These are phyloP conservation scores for Xylaria multiplex DNA, from an alignment of 2,329 filamentous ascomycete species.

Conservation along the genomic window DNA sequence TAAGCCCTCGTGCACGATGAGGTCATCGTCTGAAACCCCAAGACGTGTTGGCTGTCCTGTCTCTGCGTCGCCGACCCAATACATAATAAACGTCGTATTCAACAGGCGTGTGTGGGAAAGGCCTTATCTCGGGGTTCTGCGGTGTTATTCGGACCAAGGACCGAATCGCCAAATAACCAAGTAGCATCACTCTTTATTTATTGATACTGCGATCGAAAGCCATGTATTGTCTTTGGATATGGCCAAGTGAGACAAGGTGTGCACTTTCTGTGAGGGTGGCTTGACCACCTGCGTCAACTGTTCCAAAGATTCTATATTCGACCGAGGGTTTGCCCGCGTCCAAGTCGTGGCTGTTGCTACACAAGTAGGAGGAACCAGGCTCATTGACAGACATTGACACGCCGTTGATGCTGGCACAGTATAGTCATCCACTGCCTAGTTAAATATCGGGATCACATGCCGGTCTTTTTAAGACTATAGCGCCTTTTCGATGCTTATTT, in stretches of 20 bases:
- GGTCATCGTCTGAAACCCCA: slow-evolving; percentile 31
- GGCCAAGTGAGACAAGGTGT: slow-evolving; percentile 31
- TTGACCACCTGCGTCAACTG: slow-evolving; percentile 40
- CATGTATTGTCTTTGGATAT: slow-evolving; percentile 31
- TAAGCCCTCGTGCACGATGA: slow-evolving; percentile 31
- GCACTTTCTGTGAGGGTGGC: slow-evolving; percentile 37
- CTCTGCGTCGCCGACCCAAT: slow-evolving; percentile 3
- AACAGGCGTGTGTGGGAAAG: slow-evolving; percentile 6
- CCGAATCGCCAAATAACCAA: slow-evolving; percentile 28
- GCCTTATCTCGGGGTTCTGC: slow-evolving; percentile 29
- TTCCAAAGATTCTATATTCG: slow-evolving; percentile 43
- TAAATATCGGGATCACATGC: slow-evolving; percentile 4
- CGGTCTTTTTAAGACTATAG: slow-evolving; percentile 2
- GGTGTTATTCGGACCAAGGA: slow-evolving; percentile 29
- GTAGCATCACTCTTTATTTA: slow-evolving; percentile 18
- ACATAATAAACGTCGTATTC: slow-evolving; percentile 16
- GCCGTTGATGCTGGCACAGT: slow-evolving; percentile 36
- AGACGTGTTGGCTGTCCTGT: slow-evolving; percentile 25
- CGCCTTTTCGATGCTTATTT: slow-evolving; percentile 1
- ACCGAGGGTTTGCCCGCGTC: slow-evolving; percentile 48
- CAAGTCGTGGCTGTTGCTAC: slow-evolving; percentile 38
- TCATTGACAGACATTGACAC: slow-evolving; percentile 41
- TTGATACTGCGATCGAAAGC: slow-evolving; percentile 23
- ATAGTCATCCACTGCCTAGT: slow-evolving; percentile 1
- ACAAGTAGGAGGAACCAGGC: slow-evolving; percentile 30